Evolutionary conservation across 495 filamentous ascomycete species (phyloP), one percentile per base, ranked within the genome.

Genomic region (Penicillium silybi): DNA sequence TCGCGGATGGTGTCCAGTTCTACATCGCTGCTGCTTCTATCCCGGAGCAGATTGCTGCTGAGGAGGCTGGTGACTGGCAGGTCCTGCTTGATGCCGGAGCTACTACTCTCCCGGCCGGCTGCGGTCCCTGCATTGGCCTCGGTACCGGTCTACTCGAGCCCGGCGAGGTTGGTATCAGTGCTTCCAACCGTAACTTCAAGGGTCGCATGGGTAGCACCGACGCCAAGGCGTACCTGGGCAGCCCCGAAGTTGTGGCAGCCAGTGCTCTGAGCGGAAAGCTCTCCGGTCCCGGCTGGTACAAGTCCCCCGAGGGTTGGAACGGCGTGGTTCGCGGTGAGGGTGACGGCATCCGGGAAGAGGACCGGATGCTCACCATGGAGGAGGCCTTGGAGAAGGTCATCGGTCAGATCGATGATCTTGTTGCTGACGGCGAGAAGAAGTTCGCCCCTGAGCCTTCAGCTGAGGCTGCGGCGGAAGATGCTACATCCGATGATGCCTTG

Each of bases 171-270:
- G 92, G 92, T n/a, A 95, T 96, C 61, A 85, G 80, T 54, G 88
- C 89, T 0, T 85, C 80, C 44, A 96, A 97, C 74, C 83, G 92
- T 17, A 96, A 96, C 68, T 96, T 95, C 77, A 92, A 93, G 70
- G 92, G 90, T 0, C 82, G 92, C 18, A 96, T 96, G 91, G 92
- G 92, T 4, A 84, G 78, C 6, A 83, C 77, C 7, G 84, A 90
- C 5, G 89, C 90, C 0, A 86, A 89, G 55, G 90, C 91, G 0
- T 97, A 97, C 65, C 83, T 98, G 2, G 88, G 85, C 8, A 90
- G 85, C 53, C 92, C 93, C 4, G 92, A 96, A 55, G 87, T 96
- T 11, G 92, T 97, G 3, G 92, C 92, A 15, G 92, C 92, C 0
- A 90, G 86, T 54, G 92, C 92, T 6, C 68, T 96, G 32, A 74